These are phyloP conservation scores for Oryza meyeriana DNA, from an alignment of 176 grass and related monocot species.

Conservation along the genomic window DNA sequence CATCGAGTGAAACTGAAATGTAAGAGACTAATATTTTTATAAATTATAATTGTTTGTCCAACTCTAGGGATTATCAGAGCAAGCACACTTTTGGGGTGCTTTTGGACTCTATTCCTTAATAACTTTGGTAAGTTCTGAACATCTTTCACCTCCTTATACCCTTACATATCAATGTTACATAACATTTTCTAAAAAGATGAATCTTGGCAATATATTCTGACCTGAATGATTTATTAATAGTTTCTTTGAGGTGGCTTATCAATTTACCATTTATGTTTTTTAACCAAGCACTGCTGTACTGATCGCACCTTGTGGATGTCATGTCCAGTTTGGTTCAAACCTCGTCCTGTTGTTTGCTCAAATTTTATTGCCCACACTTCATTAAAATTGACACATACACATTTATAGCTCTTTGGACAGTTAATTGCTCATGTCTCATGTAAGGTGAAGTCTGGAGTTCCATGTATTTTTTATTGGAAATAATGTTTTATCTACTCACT, in stretches of 20 bases:
- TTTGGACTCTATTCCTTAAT: slow-evolving; percentile 80
- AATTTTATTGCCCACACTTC: neutral
- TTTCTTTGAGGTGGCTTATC: neutral
- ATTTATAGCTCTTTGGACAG: neutral
- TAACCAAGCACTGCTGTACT: neutral
- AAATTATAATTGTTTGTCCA: slow-evolving; percentile 24
- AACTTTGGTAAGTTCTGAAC: slow-evolving; percentile 65
- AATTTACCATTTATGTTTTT: neutral
- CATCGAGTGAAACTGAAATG: neutral
- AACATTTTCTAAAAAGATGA: slow-evolving; percentile 11
- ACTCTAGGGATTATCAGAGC: slow-evolving; percentile 63
- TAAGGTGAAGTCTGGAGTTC: neutral
- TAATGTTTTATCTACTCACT: neutral
- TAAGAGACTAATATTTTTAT: slow-evolving; percentile 10
- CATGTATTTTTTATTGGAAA: neutral
- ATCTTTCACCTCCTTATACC: slow-evolving; percentile 26
- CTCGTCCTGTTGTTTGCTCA: neutral
- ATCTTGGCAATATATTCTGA: neutral
- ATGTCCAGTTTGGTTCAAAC: neutral
- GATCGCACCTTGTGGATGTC: neutral
- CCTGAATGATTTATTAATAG: slow-evolving; percentile 4
- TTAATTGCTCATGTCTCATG: neutral
- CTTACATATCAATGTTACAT: neutral
- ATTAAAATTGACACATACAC: neutral
- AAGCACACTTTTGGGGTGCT: slow-evolving; percentile 88